These are phyloP conservation scores for Sugiyamaella japonica DNA, from an alignment of 1,139 yeast genomes.

Conservation along the genomic window DNA sequence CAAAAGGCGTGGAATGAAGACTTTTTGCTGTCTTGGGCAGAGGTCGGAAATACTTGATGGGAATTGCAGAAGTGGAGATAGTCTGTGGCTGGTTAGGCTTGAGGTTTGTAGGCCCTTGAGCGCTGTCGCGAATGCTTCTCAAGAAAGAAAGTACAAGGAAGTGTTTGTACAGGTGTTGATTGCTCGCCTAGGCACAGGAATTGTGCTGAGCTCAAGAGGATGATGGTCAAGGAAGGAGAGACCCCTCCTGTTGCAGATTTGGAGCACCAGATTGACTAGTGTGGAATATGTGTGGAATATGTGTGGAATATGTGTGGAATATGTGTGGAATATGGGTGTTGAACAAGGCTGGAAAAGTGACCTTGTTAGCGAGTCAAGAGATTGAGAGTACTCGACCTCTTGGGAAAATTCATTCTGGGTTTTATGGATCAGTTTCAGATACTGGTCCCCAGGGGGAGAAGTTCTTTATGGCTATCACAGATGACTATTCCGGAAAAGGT, in stretches of 20 bases:
- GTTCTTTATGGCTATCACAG: neutral
- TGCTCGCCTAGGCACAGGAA: neutral
- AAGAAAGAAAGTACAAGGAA: neutral
- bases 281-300: neutral
- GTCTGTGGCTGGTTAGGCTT: neutral
- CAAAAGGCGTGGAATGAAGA: neutral
- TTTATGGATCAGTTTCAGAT: neutral
- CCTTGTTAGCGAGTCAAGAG: neutral
- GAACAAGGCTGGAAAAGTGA: neutral
- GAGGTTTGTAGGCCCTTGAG: neutral
- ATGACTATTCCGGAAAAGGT: neutral
- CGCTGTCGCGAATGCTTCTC: neutral
- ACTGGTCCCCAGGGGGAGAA: neutral
- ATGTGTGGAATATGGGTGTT: neutral
- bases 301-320: neutral
- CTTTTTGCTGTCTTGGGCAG: neutral
- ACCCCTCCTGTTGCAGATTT: neutral
- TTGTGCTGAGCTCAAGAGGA: neutral
- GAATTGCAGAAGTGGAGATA: neutral
- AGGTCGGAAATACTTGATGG: neutral
- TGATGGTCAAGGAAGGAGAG: neutral
- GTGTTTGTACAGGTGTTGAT: neutral
- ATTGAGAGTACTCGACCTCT: neutral
- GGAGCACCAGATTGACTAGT: neutral
- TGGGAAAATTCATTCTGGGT: neutral